Base-by-base conservation (phyloP, 371 early-diverging fungal species). In the Amoeboradix gromovi region DNA sequence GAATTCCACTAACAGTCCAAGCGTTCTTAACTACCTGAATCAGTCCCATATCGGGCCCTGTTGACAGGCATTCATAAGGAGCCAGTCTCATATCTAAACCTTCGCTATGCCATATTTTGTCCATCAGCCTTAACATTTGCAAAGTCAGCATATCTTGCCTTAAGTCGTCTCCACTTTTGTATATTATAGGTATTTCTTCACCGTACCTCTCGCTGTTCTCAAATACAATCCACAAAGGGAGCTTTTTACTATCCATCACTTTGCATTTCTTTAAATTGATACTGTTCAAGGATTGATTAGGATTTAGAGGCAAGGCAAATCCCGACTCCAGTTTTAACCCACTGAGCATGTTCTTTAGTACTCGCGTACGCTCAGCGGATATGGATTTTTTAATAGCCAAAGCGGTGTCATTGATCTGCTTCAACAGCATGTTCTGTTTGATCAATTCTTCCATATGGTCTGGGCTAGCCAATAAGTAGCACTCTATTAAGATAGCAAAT, bases 71-170 rank as follows among this genome's bases (percentile, higher is more conserved):
- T 27, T 29, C 30, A 31, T 72, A 72, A 0, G 32, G 30, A 0
- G 29, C 48, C 70, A 72, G 65, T 30, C 31, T 5, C 68, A 72
- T 16, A 28, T 72, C 73, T 12, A 72, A 32, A 2, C 73, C 71
- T n/a, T 71, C 71, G 29, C 32, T 29, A 17, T 71, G 66, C 72
- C 72, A 72, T 29, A 72, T 30, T 66, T 67, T 30, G n/a, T 72
- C 73, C 72, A 72, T 72, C 66, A 72, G 30, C n/a, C 69, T 32
- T n/a, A 72, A 2, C 72, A 72, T 73, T 32, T 72, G 72, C n/a
- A 72, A 66, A 30, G 72, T 72, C 17, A 72, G 68, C 0, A 67
- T 31, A 27, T 72, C 72, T 30, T 72, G 73, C 29, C 72, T 27
- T 30, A 72, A 29, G 30, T 72, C 72, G 30, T 72, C 72, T 22